phyloP scores from a whole-genome alignment of 306 rosid species.

The Malus asiatica region DNA sequence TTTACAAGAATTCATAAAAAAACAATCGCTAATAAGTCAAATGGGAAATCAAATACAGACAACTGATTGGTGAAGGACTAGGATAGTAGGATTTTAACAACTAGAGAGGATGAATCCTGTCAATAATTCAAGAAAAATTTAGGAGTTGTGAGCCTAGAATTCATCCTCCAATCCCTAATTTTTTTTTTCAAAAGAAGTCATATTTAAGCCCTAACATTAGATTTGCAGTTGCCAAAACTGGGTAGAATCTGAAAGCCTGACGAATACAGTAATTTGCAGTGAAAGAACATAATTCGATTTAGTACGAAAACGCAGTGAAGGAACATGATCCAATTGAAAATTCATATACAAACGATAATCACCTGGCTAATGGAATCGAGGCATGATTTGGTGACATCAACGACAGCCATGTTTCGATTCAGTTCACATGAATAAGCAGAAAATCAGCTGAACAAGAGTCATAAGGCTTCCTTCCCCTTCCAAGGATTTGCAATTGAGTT shows the following conservation, averaged over 20 bases:
- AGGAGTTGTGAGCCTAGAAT: background rate
- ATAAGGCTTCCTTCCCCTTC: background rate
- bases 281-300: background rate
- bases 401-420: slow-evolving; percentile 49
- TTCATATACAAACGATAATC: background rate
- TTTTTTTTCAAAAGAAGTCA: background rate
- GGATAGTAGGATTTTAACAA: background rate
- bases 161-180: background rate
- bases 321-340: background rate
- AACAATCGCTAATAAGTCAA: background rate
- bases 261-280: background rate
- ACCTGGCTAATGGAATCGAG: slow-evolving; percentile 72
- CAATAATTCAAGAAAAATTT: background rate
- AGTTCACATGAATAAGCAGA: background rate
- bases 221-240: background rate
- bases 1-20: background rate
- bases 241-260: background rate
- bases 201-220: background rate
- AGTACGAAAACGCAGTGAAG: background rate
- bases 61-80: background rate
- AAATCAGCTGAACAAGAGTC: background rate
- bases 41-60: background rate
- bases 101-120: background rate
- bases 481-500: background rate
- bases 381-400: slow-evolving; percentile 65